Evolutionary conservation across 441 rosid genomes (phyloP).

Genomic region (Flueggea neowawraea): DNA sequence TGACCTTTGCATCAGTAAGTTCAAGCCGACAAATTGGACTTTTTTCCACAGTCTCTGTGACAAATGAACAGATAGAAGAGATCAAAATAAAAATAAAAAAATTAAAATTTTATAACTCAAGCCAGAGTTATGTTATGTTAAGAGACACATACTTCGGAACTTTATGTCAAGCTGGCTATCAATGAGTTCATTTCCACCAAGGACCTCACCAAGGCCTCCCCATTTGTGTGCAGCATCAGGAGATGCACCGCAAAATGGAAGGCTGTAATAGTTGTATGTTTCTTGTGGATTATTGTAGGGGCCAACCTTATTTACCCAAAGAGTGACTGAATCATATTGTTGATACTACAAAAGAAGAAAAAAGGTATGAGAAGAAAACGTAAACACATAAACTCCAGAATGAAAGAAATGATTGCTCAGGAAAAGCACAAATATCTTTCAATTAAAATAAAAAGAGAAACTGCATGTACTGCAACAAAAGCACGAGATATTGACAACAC

Average conservation of each 20-base stretch:
- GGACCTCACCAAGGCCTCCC: conserved; percentile 99
- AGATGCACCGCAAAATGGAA: conserved; percentile 87
- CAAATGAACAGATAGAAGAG: neutral
- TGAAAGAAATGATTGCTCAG: neutral
- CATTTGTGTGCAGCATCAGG: conserved; percentile 77
- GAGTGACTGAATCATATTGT: conserved; percentile 72
- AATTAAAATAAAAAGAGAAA: too few species aligned
- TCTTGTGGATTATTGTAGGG: conserved; percentile 99
- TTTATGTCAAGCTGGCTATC: conserved; percentile 88
- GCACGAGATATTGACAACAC: too few species aligned
- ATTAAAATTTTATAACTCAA: neutral
- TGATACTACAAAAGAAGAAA: conserved; percentile 62
- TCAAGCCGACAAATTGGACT: conserved; percentile 55
- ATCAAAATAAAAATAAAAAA: neutral
- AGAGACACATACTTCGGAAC: conserved; percentile 61
- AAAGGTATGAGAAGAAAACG: neutral
- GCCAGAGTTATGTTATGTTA: neutral
- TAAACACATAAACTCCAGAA: neutral
- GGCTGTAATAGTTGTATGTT: conserved; percentile 99
- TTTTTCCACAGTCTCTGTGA: conserved; percentile 68
- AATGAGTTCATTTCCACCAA: conserved; percentile 99
- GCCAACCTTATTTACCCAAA: conserved; percentile 99
- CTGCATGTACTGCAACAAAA: too few species aligned
- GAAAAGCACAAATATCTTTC: too few species aligned
- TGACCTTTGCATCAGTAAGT: conserved; percentile 68